These are phyloP conservation scores for Biscutella laevigata DNA, from an alignment of 441 rosid species.

Conservation along the genomic window DNA sequence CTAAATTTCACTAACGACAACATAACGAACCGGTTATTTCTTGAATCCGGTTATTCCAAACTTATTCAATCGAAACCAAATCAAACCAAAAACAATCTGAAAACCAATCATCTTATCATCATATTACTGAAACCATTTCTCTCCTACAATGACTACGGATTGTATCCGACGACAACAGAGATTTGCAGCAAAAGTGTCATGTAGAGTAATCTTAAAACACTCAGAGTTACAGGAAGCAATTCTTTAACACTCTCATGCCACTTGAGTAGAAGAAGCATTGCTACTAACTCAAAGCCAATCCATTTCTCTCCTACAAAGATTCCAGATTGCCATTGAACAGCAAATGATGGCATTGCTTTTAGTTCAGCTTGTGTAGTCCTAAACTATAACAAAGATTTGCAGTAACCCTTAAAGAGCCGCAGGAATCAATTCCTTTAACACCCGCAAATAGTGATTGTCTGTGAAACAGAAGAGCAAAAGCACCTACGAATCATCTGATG, in stretches of 20 bases:
- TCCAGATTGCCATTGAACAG: not conserved
- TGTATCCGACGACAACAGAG: not conserved
- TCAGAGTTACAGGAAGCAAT: not conserved
- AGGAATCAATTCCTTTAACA: not conserved
- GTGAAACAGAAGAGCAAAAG: no score
- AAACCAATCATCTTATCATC: not conserved
- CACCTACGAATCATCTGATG: no score
- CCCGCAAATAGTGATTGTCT: no score
- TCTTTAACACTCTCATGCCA: not conserved
- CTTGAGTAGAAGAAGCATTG: not conserved
- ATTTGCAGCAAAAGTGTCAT: not conserved
- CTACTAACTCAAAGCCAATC: not conserved
- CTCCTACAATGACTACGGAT: not conserved
- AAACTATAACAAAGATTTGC: constrained; percentile 1
- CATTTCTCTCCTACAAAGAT: not conserved
- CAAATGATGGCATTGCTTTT: no score
- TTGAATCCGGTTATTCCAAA: not conserved
- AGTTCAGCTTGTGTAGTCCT: not conserved
- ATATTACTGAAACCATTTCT: no score
- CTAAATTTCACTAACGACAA: no score
- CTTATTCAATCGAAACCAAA: not conserved
- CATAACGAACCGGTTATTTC: no score
- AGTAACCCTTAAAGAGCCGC: not conserved
- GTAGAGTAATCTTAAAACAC: not conserved
- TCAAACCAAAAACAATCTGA: not conserved